Evolutionary conservation across 202 grass and related monocot genomes (phyloP), one percentile per base, ranked within the genome.

Genomic region (Carex arenaria): DNA sequence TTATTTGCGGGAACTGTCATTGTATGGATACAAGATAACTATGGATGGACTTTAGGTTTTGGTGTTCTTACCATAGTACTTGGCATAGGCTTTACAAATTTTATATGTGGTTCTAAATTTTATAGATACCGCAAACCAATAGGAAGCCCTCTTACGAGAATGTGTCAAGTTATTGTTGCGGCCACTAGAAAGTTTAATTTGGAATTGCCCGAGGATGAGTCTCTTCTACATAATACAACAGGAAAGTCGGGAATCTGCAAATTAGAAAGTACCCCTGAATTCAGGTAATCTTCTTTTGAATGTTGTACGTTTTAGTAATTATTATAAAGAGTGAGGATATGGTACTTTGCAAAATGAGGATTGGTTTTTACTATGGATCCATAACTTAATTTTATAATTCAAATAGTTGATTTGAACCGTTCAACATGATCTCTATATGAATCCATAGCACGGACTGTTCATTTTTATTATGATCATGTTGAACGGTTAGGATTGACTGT

Each of bases 1-100:
- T 66, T 83, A 15, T 65, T 83, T 23, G 70, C 85, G 0, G 77
- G 79, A 51, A 82, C 61, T 47, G 52, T 83, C 31, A 38, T 87
- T 52, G 85, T 87, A 20, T 83, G 59, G 68, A 73, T 87, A 67
- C 85, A 87, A 78, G 85, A 83, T 65, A 83, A 78, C 60, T 83
- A 30, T 9, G 85, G 85, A 65, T 87, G 85, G 85, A 68, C 49
- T 26, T 78, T 83, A 57, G 85, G 79, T 18, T 87, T 70, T 79
- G 61, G 80, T 56, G 40, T 87, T 15, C 85, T 79, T n/a, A 78
- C 85, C 22, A 11, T 87, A 54, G 56, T 87, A 36, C 49, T 87
- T 60, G 67, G n/a, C 5, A 52, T 83, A 57, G 85, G 68, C 1
- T 30, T 68, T 28, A 52, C 8, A 4, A 78, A 30, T 47, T 78